phyloP scores from a whole-genome alignment of 2,329 filamentous ascomycete species.

The Aspergillus cejpii region DNA sequence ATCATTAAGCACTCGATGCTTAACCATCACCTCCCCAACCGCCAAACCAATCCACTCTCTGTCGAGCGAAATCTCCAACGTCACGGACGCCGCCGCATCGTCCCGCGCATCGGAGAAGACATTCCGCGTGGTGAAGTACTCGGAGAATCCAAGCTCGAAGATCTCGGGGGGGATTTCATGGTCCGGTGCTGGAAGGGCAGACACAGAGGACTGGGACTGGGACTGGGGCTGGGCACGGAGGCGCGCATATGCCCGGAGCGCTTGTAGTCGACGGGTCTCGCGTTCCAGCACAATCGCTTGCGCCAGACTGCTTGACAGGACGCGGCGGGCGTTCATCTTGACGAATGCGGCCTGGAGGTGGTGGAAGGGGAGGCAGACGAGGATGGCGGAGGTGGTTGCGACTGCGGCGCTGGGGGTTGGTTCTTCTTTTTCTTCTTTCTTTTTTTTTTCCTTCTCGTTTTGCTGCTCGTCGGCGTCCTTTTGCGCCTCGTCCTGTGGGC shows the following conservation, averaged over 20 bases:
- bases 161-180: slow-evolving; percentile 6
- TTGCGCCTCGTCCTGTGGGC: no score
- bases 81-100: neutral
- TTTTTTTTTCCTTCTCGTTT: no score
- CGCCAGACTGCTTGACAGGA: slow-evolving; percentile 15
- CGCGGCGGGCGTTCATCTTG: slow-evolving; percentile 12
- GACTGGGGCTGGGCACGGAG: neutral
- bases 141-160: slow-evolving; percentile 19
- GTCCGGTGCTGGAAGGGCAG: no score
- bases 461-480: no score
- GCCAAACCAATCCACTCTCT: slow-evolving; percentile 16
- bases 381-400: slow-evolving; percentile 20
- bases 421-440: slow-evolving; percentile 12
- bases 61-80: slow-evolving; percentile 10
- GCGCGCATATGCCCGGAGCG: slow-evolving; percentile 12
- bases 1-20: neutral
- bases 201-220: neutral
- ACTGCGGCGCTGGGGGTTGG: neutral
- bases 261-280: slow-evolving; percentile 24
- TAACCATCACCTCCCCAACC: neutral
- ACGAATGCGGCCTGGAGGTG: slow-evolving; percentile 18
- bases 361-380: slow-evolving; percentile 26
- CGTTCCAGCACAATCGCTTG: slow-evolving; percentile 23
- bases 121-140: slow-evolving; percentile 11
- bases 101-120: neutral